Evolutionary conservation across 1,139 yeast genomes (phyloP).

Genomic region (Geotrichum cucujoidarum): DNA sequence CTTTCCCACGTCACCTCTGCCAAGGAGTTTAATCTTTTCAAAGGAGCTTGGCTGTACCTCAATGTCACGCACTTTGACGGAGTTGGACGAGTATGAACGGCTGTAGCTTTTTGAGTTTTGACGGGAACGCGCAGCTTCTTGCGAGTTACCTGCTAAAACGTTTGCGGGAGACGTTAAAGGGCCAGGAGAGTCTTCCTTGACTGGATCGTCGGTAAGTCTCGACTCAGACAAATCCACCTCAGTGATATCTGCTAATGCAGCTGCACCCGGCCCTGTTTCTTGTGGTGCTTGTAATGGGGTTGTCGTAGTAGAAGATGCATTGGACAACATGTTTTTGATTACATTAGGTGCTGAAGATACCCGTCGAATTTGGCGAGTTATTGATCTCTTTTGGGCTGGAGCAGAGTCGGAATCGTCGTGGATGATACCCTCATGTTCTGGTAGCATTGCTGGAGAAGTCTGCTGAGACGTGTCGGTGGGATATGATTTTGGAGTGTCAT

Average conservation of each 20-base stretch:
- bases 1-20: slow-evolving; percentile 97
- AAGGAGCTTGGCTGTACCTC: slow-evolving; percentile 84
- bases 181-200: neutral
- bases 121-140: slow-evolving; percentile 33
- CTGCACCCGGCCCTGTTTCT: slow-evolving; percentile 3
- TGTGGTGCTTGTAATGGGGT: slow-evolving; percentile 15
- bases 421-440: slow-evolving; percentile 12
- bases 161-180: slow-evolving; percentile 8
- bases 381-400: slow-evolving; percentile 34
- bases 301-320: slow-evolving; percentile 16
- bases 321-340: slow-evolving; percentile 32
- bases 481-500: slow-evolving; percentile 11
- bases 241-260: slow-evolving; percentile 15
- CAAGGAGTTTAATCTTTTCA: slow-evolving; percentile 80
- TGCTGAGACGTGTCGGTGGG: neutral
- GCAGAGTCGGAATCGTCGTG: slow-evolving; percentile 12
- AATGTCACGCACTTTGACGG: slow-evolving; percentile 68
- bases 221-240: slow-evolving; percentile 17
- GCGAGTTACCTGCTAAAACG: slow-evolving; percentile 9
- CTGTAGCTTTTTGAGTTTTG: slow-evolving; percentile 29
- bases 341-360: slow-evolving; percentile 81
- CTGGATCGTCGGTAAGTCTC: no score
- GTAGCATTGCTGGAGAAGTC: neutral
- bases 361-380: slow-evolving; percentile 57
- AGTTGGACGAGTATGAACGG: slow-evolving; percentile 60